Evolutionary conservation across 371 early-diverging fungal genomes (phyloP).

Genomic region (Mortierella sp.): DNA sequence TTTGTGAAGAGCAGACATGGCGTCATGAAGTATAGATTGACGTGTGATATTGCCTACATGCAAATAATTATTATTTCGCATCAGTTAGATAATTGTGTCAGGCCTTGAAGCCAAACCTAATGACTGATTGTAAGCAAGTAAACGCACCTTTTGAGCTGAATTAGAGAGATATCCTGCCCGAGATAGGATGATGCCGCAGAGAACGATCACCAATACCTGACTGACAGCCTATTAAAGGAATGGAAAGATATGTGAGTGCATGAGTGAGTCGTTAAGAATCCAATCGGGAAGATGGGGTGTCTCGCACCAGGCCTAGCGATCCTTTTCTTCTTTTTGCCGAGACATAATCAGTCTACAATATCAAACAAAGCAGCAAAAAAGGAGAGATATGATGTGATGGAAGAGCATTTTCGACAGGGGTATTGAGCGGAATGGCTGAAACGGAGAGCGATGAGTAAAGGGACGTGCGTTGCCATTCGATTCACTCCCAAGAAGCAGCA

Average conservation of each 20-base stretch:
- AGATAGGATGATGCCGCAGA: slow-evolving; percentile 43
- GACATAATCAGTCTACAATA: neutral
- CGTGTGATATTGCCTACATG: slow-evolving; percentile 74
- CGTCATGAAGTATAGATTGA: slow-evolving; percentile 81
- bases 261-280: neutral
- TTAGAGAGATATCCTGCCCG: slow-evolving; percentile 44
- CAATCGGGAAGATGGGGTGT: neutral
- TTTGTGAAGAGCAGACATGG: slow-evolving; percentile 84
- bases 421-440: neutral
- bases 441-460: neutral
- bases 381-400: neutral
- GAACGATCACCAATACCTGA: slow-evolving; percentile 43
- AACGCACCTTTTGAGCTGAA: slow-evolving; percentile 45
- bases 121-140: neutral
- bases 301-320: neutral
- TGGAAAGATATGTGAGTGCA: neutral
- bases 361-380: neutral
- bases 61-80: neutral
- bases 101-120: neutral
- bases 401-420: neutral
- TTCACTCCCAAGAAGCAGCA: neutral
- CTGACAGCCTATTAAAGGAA: slow-evolving; percentile 38
- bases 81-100: neutral
- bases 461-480: neutral
- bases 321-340: neutral